Evolutionary conservation across 257 asterid species (phyloP).

Genomic region (Solanum arcanum): DNA sequence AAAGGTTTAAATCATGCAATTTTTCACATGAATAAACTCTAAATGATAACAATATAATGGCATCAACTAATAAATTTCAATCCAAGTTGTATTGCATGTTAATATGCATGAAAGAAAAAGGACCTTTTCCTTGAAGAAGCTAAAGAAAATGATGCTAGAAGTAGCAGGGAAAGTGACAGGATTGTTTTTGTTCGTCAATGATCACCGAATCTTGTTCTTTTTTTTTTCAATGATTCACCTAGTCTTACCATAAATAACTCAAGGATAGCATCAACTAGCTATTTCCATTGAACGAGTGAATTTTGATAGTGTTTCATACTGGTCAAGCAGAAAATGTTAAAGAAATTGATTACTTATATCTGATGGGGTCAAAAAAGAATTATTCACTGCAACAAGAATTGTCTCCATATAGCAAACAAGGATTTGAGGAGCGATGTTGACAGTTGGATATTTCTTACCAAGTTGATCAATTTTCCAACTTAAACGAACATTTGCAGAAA

Average conservation of each 20-base stretch:
- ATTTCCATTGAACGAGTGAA: background rate
- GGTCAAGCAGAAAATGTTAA: background rate
- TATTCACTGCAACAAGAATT: background rate
- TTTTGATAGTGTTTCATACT: background rate
- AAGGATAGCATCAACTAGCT: background rate
- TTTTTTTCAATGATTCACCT: background rate
- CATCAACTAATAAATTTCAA: background rate
- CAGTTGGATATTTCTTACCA: background rate
- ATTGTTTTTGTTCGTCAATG: background rate
- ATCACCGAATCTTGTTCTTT: background rate
- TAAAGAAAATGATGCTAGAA: background rate
- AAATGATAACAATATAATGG: background rate
- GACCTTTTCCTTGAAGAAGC: background rate
- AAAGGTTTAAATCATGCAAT: slow-evolving; percentile 1
- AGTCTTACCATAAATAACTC: background rate
- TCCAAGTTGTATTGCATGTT: background rate
- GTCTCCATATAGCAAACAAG: background rate
- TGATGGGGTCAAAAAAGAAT: background rate
- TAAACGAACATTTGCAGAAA: background rate
- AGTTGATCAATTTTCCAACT: background rate
- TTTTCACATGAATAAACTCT: background rate
- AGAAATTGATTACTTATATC: background rate
- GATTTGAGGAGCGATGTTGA: background rate
- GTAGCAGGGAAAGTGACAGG: background rate
- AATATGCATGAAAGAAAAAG: background rate